Evolutionary conservation across 352 stramenopile genomes (phyloP).

Genomic region (Peronospora belbahrii): DNA sequence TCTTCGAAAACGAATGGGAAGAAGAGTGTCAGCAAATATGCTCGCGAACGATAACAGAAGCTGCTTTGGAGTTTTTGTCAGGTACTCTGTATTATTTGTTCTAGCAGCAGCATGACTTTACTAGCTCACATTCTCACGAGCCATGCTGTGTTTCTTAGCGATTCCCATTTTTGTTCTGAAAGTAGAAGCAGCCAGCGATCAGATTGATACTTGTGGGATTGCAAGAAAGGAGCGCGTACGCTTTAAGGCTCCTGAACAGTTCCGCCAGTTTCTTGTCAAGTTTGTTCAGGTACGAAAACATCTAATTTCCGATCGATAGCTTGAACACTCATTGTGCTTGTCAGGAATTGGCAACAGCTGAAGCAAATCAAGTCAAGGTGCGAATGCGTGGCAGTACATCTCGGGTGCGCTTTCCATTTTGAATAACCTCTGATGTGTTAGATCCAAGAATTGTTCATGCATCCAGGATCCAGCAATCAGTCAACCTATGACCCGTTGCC

Average conservation of each 20-base stretch:
- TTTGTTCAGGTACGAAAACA: slow-evolving; percentile 39
- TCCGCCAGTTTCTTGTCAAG: slow-evolving; percentile 28
- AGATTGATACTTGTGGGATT: slow-evolving; percentile 29
- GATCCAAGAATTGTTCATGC: neutral
- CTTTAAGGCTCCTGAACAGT: slow-evolving; percentile 33
- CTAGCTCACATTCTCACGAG: neutral
- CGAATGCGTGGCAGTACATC: neutral
- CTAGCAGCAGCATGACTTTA: neutral
- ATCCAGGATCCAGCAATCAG: neutral
- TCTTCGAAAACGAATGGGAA: slow-evolving; percentile 56
- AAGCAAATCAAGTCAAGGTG: slow-evolving; percentile 13
- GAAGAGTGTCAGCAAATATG: slow-evolving; percentile 46
- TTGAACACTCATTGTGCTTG: neutral
- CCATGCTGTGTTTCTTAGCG: slow-evolving; percentile 19
- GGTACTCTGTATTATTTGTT: slow-evolving; percentile 16
- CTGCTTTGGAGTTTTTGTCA: slow-evolving; percentile 20
- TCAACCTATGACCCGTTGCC: neutral
- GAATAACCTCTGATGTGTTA: neutral
- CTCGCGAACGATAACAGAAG: slow-evolving; percentile 36
- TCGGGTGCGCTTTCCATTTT: neutral
- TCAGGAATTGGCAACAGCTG: slow-evolving; percentile 8
- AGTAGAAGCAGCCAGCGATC: slow-evolving; percentile 21
- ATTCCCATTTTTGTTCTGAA: slow-evolving; percentile 77
- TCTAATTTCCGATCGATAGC: neutral
- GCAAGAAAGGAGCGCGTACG: slow-evolving; percentile 20